Base-by-base conservation (phyloP, 768 basidiomycete genomes). In the Pleurotus platypus region DNA sequence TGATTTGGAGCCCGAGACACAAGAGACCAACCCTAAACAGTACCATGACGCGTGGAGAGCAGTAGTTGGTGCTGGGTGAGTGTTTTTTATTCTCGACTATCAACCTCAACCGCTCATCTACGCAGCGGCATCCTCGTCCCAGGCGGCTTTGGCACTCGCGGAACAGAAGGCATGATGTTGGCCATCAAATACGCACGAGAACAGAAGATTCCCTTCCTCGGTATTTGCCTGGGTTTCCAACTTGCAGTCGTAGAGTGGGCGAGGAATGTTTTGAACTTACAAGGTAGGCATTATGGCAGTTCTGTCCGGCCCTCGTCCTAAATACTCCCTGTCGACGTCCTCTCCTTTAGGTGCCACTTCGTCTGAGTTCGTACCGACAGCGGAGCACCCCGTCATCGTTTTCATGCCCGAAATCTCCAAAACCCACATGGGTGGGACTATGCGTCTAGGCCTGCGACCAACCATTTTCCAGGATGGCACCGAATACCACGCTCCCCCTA, bases 401-500 rank as follows among this genome's bases (percentile, higher is more conserved):
- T 98, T 95, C 82, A 99, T 99, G 97, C 97, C 97, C 15, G 97
- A 99, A 70, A 92, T 99, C 63, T 97, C 94, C 9, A 90, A 89
- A 68, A 98, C 95, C 11, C 94, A 98, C 62, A 93, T 98, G 85
- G 97, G 97, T 51, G 97, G 97, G 18, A 99, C 96, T n/a, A 99
- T 99, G 97, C 88, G 97, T 11, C 83, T 98, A n/a, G 97, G 97
- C 20, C 79, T 98, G 42, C 86, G 96, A n/a, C 94, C 96, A 3
- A 99, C 96, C 2, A 82, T 98, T 47, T 98, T 98, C 69, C 83
- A 88, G 57, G 69, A 78, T 7, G 79, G 75, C 11, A 86, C 85
- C 1, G 87, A 88, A 65, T 65, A 54, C 7, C 38, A 54, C 4
- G 16, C 51, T 9, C 39, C 51, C 6, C 39, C 51, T 15, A 16